Evolutionary conservation across 2,329 filamentous ascomycete species (phyloP), one percentile per base, ranked within the genome.

Genomic region (Aspergillus pseudoglaucus): DNA sequence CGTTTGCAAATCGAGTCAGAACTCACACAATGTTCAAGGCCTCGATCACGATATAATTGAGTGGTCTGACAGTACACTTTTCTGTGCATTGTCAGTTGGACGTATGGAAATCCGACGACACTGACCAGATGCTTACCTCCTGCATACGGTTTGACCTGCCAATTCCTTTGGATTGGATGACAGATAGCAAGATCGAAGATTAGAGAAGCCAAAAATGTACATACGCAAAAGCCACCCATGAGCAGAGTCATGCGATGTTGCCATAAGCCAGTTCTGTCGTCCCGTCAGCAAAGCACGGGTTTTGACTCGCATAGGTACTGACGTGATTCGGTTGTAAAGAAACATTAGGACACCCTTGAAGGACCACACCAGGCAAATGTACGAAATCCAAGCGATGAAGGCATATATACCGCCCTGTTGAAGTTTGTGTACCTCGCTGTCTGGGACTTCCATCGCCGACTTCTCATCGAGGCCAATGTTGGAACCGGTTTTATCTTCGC

Each of bases 141-240:
- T 4, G 53, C 47, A 32, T 53, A 55, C 4, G 55, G 55, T 38
- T 56, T 55, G 12, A 58, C 30, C 38, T 58, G 55, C 55, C 54
- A 58, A 2, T 27, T 53, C 27, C 23, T 53, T 9, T 46, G 30
- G 10, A 54, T 38, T 0, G 55, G 53, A 3, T 27, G 23, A 23
- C 55, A 57, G 7, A 51, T 47, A 10, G 38, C 44, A n/a, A 57
- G 45, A 32, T 57, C 46, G 39, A 54, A 49, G 5, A 56, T 35
- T 7, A 55, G 25, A 2, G 50, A 53, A 3, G 46, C 30, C 18
- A 52, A 14, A 3, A 55, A 55, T 3, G 53, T 57, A 35, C 42
- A 39, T 1, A 49, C 9, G 14, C 44, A 47, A 10, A 47, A 17
- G 0, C 30, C 27, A 2, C 47, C 46, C 8, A 53, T 48, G 4